Conservation (phyloP, 306 rosid species). For the Senna tora region DNA sequence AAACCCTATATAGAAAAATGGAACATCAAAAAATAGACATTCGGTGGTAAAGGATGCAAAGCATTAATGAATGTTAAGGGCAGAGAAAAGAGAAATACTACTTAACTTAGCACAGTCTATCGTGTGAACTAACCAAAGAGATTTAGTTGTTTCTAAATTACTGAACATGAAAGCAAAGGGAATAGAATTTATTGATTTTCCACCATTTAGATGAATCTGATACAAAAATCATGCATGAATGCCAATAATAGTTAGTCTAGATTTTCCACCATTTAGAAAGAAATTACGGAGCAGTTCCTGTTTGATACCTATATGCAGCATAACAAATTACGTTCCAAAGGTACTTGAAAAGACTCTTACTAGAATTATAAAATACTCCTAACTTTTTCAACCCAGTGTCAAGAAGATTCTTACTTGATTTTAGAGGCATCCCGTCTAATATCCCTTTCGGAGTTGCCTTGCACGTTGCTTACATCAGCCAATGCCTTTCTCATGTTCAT, state of each 20-base stretch:
- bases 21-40: slow-evolving; percentile 16
- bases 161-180: not conserved
- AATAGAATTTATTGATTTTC: slow-evolving; percentile 19
- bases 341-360: slow-evolving; percentile 1
- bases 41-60: slow-evolving; percentile 21
- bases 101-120: slow-evolving; percentile 10
- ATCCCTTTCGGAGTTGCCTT: slow-evolving; percentile 47
- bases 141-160: not conserved
- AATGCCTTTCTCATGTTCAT: slow-evolving; percentile 61
- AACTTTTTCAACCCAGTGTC: slow-evolving; percentile 13
- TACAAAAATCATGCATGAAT: slow-evolving; percentile 11
- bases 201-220: slow-evolving; percentile 7
- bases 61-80: slow-evolving; percentile 14
- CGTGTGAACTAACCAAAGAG: slow-evolving; percentile 4
- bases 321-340: slow-evolving; percentile 1
- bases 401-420: slow-evolving; percentile 59
- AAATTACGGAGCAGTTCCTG: not conserved
- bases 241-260: not conserved
- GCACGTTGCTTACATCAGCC: slow-evolving; percentile 78
- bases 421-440: slow-evolving; percentile 47
- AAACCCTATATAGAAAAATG: slow-evolving; percentile 49
- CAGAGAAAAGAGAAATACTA: slow-evolving; percentile 4
- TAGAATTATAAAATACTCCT: slow-evolving; percentile 1
- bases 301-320: not conserved
- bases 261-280: too few relatives aligned